Percentiles rank a stretch among this genome's conserved stretches.
Conservation (phyloP, 768 basidiomycete species). For the Antrodiella citrinella region DNA sequence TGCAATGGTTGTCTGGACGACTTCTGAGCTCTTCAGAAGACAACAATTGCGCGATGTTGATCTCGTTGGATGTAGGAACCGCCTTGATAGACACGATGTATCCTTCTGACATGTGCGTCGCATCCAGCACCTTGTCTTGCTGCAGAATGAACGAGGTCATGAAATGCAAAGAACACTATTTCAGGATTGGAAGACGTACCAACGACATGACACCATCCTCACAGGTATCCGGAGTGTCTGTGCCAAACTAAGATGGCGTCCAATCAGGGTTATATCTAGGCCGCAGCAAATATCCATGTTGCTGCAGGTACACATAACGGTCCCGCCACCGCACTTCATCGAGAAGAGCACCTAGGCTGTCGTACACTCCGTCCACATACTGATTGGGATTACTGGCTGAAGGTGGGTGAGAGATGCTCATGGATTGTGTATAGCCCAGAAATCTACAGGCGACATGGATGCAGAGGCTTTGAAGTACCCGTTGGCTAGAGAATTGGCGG, state of each 20-base stretch:
- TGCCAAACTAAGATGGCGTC: not conserved
- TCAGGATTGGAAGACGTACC: not conserved
- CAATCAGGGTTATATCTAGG: not conserved
- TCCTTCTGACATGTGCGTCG: slow-evolving; percentile 1
- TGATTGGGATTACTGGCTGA: no score
- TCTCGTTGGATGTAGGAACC: slow-evolving; percentile 5
- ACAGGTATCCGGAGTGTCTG: not conserved
- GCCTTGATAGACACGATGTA: slow-evolving; percentile 5
- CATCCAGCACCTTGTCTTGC: slow-evolving; percentile 5
- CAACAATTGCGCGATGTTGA: slow-evolving; percentile 13
- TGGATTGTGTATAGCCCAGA: no score
- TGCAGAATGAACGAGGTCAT: not conserved
- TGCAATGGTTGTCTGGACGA: slow-evolving; percentile 19
- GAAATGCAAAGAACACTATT: not conserved
- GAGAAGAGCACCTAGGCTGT: no score
- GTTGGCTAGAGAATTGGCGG: no score
- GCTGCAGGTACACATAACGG: not conserved
- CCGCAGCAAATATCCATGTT: not conserved
- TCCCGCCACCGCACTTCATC: not conserved
- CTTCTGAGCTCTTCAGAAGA: slow-evolving; percentile 11
- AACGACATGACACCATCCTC: slow-evolving; percentile 8
- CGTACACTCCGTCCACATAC: no score
- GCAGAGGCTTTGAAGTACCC: no score
- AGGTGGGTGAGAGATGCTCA: not conserved
- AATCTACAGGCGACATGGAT: no score